These are phyloP conservation scores for Stachybotrys chlorohalonatus DNA, from an alignment of 2,329 filamentous ascomycete species.

Conservation along the genomic window DNA sequence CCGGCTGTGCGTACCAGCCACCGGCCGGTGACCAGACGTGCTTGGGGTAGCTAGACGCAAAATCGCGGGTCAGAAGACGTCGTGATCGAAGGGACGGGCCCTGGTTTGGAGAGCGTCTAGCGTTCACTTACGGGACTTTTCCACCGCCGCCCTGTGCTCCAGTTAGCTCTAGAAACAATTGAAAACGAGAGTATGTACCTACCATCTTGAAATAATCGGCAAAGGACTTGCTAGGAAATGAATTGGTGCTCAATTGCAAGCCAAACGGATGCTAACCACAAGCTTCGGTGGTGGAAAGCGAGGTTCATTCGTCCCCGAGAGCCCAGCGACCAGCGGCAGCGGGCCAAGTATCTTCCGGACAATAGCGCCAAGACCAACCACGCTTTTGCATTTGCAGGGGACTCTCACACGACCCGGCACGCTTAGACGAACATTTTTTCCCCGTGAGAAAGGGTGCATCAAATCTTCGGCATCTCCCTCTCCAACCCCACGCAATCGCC, in stretches of 20 bases:
- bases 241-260: slow-evolving; percentile 18
- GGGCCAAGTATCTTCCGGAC: neutral
- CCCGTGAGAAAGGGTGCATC: slow-evolving; percentile 1
- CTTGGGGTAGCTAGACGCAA: slow-evolving; percentile 69
- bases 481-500: neutral
- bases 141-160: slow-evolving; percentile 63
- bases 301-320: neutral
- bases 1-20: slow-evolving; percentile 93
- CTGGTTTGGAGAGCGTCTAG: slow-evolving; percentile 6
- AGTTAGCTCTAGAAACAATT: slow-evolving; percentile 26
- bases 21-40: slow-evolving; percentile 98
- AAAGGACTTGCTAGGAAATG: slow-evolving; percentile 20
- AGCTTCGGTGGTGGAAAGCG: neutral
- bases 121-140: slow-evolving; percentile 43
- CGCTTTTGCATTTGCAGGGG: neutral
- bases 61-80: slow-evolving; percentile 8
- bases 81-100: slow-evolving; percentile 1
- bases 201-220: slow-evolving; percentile 46
- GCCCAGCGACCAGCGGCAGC: neutral
- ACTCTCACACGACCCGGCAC: neutral
- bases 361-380: neutral
- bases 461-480: neutral
- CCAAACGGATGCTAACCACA: neutral
- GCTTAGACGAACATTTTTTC: slow-evolving; percentile 16
- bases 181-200: slow-evolving; percentile 12